Conservation (phyloP, 75 land plant genomes). For the Selaginella moellendorffii region DNA sequence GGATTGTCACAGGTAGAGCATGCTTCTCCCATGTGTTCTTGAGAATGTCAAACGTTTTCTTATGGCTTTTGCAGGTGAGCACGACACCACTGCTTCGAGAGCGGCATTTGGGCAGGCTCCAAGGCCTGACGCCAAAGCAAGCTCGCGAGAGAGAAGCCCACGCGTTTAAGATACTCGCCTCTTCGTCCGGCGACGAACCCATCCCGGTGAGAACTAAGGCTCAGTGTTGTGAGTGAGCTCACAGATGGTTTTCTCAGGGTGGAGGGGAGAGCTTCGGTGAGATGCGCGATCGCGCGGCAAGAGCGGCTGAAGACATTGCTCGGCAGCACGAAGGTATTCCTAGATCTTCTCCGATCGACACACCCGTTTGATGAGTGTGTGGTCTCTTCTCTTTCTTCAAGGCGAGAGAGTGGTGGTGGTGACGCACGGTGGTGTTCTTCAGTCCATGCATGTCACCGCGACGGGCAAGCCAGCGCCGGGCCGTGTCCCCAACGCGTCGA, state of each 20-base stretch:
- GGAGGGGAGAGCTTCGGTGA: constrained; percentile 92
- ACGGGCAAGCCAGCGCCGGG: constrained; percentile 29
- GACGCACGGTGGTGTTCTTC: constrained; percentile 63
- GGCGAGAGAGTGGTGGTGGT: constrained; percentile 77
- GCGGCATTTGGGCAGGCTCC: constrained; percentile 79
- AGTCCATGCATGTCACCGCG: constrained; percentile 41
- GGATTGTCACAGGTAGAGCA: constrained; percentile 32
- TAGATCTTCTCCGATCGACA: neutral
- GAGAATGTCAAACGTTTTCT: too few relatives aligned
- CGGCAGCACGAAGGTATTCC: constrained; percentile 46
- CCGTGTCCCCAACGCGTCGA: constrained; percentile 54
- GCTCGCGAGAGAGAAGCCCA: constrained; percentile 33
- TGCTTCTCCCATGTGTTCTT: neutral
- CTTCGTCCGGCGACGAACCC: constrained; percentile 31
- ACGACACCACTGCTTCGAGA: constrained; percentile 30
- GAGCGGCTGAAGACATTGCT: constrained; percentile 52
- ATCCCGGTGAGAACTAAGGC: constrained; percentile 84
- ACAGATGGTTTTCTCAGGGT: constrained; percentile 36
- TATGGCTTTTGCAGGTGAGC: constrained; percentile 39
- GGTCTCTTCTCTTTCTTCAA: too few relatives aligned
- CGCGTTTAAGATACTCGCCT: constrained; percentile 42
- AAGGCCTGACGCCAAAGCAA: constrained; percentile 55
- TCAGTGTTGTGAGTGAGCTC: too few relatives aligned
- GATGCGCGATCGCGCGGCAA: constrained; percentile 42
- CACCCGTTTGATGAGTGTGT: neutral